phyloP scores from a whole-genome alignment of 2,329 filamentous ascomycete genomes.

The Epichloe amarillans region DNA sequence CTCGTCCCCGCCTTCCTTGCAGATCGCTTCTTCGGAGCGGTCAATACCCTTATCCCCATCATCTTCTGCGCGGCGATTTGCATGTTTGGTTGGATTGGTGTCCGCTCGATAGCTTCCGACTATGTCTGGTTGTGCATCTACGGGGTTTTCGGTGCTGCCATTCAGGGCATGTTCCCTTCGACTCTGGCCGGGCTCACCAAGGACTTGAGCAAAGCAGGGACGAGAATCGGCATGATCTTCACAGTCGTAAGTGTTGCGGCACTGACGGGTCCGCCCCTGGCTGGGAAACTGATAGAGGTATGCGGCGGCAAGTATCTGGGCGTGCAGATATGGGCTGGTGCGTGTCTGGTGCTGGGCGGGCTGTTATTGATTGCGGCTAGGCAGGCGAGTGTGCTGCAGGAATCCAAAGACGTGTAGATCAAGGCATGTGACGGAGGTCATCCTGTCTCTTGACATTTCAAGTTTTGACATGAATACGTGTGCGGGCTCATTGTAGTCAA shows the following conservation, averaged over 20 bases:
- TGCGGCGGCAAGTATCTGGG: slow-evolving; percentile 31
- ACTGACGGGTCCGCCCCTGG: slow-evolving; percentile 40
- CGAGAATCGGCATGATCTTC: slow-evolving; percentile 47
- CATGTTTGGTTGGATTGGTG: slow-evolving; percentile 40
- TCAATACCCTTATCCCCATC: slow-evolving; percentile 41
- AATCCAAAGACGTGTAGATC: neutral
- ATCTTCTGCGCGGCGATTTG: slow-evolving; percentile 32
- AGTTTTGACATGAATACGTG: too few species aligned
- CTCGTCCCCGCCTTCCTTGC: slow-evolving; percentile 41
- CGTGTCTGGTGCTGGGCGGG: slow-evolving; percentile 29
- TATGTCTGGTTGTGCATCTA: slow-evolving; percentile 52
- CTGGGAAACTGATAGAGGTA: slow-evolving; percentile 34
- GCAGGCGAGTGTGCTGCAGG: neutral
- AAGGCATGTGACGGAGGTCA: too few species aligned
- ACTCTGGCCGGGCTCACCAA: slow-evolving; percentile 30
- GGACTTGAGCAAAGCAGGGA: slow-evolving; percentile 39
- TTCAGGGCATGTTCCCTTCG: slow-evolving; percentile 55
- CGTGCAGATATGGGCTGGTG: slow-evolving; percentile 38
- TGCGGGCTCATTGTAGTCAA: too few species aligned
- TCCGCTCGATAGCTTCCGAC: slow-evolving; percentile 19
- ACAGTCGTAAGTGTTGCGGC: slow-evolving; percentile 41
- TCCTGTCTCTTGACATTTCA: too few species aligned
- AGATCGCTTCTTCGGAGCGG: slow-evolving; percentile 37
- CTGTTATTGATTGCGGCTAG: slow-evolving; percentile 26
- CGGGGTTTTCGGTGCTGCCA: slow-evolving; percentile 48